These are phyloP conservation scores for Ramaria sp. DNA, from an alignment of 768 basidiomycete genomes.

Conservation along the genomic window DNA sequence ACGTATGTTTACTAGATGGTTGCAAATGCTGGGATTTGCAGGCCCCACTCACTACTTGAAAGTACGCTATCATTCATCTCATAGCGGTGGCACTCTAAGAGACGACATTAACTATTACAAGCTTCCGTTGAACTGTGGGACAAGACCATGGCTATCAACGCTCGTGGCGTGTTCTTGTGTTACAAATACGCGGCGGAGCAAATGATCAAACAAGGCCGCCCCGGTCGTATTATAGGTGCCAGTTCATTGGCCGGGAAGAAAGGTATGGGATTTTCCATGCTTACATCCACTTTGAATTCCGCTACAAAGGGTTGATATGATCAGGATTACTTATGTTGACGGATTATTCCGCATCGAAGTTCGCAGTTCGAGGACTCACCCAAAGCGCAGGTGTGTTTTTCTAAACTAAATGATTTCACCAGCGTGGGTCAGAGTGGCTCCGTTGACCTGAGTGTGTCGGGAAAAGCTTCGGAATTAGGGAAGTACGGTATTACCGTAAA, in stretches of 20 bases:
- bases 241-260: conserved; percentile 1
- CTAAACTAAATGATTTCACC: neutral
- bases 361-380: conserved; percentile 21
- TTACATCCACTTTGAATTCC: neutral
- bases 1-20: conserved; percentile 24
- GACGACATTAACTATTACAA: neutral
- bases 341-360: conserved; percentile 22
- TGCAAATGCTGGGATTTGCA: conserved; percentile 32
- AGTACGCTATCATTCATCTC: neutral
- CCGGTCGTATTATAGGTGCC: conserved; percentile 23
- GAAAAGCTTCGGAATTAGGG: conserved; percentile 25
- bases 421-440: neutral
- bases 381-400: conserved; percentile 9
- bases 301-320: neutral
- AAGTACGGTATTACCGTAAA: conserved; percentile 32
- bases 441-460: neutral
- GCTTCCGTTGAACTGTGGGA: conserved; percentile 26
- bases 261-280: neutral
- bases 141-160: conserved; percentile 22
- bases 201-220: conserved; percentile 29
- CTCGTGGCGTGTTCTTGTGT: conserved; percentile 24
- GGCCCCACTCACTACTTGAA: neutral
- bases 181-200: conserved; percentile 30
- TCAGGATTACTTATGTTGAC: too few relatives aligned
- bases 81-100: neutral